Percentiles rank a stretch among this genome's conserved stretches.
Evolutionary conservation across 177 flowering plant genomes (phyloP).

Genomic region (Vitis hybrid): DNA sequence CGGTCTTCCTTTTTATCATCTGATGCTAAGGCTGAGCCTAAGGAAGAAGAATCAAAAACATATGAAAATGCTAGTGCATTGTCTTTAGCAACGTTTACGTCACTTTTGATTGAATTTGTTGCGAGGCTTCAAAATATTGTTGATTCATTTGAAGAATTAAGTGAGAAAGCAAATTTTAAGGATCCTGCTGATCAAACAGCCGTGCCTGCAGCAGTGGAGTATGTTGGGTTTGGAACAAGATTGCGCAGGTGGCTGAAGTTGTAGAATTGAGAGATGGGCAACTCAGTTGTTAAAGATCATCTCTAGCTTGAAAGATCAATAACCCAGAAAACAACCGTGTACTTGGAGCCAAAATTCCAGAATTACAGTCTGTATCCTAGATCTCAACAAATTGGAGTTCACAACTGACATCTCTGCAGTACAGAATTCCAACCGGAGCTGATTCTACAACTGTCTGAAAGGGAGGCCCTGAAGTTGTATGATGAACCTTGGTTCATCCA

Average conservation of each 20-base stretch:
- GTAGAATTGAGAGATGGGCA: conserved; percentile 6
- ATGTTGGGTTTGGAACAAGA: conserved; percentile 39
- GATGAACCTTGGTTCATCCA: too few relatives aligned
- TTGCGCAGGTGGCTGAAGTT: conserved; percentile 27
- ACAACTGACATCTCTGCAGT: too few relatives aligned
- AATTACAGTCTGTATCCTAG: too few relatives aligned
- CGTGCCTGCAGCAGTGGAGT: background rate
- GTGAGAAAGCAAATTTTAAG: conserved; percentile 47
- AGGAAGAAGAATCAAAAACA: conserved; percentile 32
- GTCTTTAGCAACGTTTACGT: conserved; percentile 45
- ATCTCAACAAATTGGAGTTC: too few relatives aligned
- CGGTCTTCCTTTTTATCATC: conserved; percentile 24
- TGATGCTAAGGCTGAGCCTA: conserved; percentile 7
- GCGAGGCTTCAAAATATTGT: conserved; percentile 60
- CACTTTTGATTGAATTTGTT: conserved; percentile 54
- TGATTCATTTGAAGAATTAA: conserved; percentile 43
- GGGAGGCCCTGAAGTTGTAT: too few relatives aligned
- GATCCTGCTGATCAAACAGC: conserved; percentile 32
- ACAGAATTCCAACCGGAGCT: too few relatives aligned
- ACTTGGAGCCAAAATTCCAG: too few relatives aligned
- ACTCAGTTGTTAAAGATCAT: background rate
- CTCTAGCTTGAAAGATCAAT: too few relatives aligned
- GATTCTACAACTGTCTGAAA: too few relatives aligned
- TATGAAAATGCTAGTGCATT: conserved; percentile 48
- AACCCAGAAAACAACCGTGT: too few relatives aligned